These are phyloP conservation scores for Parastagonospora nodorum DNA, from an alignment of 2,329 filamentous ascomycete species.

Conservation along the genomic window DNA sequence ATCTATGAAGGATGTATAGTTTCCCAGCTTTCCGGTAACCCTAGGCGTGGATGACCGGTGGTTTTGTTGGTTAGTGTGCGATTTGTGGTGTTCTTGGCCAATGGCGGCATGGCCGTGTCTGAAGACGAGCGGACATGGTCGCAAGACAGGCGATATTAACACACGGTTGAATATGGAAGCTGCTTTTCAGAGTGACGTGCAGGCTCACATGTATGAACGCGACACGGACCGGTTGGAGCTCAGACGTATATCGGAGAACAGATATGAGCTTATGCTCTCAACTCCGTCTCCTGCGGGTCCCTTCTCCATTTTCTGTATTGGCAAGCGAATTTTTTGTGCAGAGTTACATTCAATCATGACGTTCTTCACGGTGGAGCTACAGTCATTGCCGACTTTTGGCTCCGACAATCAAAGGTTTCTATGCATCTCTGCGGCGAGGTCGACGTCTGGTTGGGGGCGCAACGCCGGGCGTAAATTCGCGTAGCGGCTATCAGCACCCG, in stretches of 20 bases:
- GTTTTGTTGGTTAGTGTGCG: slow-evolving; percentile 10
- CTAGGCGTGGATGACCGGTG: slow-evolving; percentile 10
- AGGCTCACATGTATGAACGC: slow-evolving; percentile 9
- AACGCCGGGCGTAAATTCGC: slow-evolving; percentile 4
- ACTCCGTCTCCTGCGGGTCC: not conserved
- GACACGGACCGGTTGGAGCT: slow-evolving; percentile 4
- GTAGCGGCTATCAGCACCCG: slow-evolving; percentile 9
- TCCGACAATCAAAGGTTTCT: not conserved
- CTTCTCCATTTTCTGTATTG: not conserved
- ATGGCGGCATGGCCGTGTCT: slow-evolving; percentile 3
- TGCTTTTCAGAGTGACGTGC: slow-evolving; percentile 9
- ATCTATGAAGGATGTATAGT: slow-evolving; percentile 5
- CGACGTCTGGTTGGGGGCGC: slow-evolving; percentile 1
- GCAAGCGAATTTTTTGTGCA: not conserved
- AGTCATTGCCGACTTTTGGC: not conserved
- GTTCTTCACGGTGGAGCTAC: not conserved
- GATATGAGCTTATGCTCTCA: not conserved
- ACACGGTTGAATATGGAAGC: slow-evolving; percentile 6
- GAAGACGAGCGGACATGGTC: slow-evolving; percentile 1
- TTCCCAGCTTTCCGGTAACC: slow-evolving; percentile 11
- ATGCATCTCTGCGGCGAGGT: slow-evolving; percentile 2
- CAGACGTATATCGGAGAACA: not conserved
- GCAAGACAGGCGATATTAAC: slow-evolving; percentile 6
- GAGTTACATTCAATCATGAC: not conserved
- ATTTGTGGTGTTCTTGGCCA: slow-evolving; percentile 8